phyloP scores from a whole-genome alignment of 768 basidiomycete species.

The Termitomyces sp. region DNA sequence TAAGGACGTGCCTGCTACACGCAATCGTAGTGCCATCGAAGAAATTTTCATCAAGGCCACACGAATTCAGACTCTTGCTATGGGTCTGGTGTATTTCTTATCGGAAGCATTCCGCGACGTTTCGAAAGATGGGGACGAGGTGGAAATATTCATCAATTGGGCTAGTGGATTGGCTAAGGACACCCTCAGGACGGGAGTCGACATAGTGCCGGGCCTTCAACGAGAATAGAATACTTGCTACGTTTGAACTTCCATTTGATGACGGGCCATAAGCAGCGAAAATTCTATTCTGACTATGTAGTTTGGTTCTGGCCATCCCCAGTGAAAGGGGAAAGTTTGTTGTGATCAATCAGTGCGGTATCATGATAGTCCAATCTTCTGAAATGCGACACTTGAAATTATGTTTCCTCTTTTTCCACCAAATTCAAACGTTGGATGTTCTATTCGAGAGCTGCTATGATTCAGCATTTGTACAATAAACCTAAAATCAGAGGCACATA shows the following conservation, averaged over 20 bases:
- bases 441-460: constrained; percentile 55
- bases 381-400: constrained; percentile 69
- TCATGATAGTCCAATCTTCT: constrained; percentile 20
- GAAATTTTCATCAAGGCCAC: constrained; percentile 75
- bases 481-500: constrained; percentile 26
- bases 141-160: constrained; percentile 53
- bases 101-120: constrained; percentile 30
- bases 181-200: constrained; percentile 59
- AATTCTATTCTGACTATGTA: not conserved
- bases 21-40: constrained; percentile 60
- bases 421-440: constrained; percentile 68
- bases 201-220: constrained; percentile 36
- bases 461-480: not conserved
- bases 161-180: constrained; percentile 62
- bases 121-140: constrained; percentile 24
- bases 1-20: constrained; percentile 32
- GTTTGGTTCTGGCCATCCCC: not conserved
- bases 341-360: not conserved
- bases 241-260: not conserved
- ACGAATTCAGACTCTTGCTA: constrained; percentile 56
- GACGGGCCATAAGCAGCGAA: not conserved
- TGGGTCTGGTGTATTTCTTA: constrained; percentile 75
- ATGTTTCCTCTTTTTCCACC: constrained; percentile 73
- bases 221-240: not conserved
- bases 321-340: not conserved